Base-by-base conservation (phyloP, 805 yeast species). In the Yamadazyma insecticola region DNA sequence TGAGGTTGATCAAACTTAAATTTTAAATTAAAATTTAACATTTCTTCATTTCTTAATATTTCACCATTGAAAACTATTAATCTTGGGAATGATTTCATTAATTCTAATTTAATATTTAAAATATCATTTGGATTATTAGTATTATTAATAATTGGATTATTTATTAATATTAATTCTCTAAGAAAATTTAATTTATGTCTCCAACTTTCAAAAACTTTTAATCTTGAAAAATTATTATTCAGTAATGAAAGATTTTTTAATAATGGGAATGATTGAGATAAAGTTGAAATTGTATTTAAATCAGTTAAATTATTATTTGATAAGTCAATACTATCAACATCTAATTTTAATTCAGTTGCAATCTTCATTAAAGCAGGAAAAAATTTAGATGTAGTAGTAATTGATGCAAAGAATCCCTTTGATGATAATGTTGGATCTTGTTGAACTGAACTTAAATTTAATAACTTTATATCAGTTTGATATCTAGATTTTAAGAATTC, bases 281-380 rank as follows among this genome's bases (percentile, higher is more conserved):
- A 60, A 1, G 87, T 64, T 0, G 80, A 60, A 16, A 89, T 64
- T 16, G 71, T 56, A 18, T 57, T 49, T 22, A 85, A 67, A 47
- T 86, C 95, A 16, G 60, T 57, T 23, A 92, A 55, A 33, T 70
- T 68, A 53, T 63, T 92, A 28, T 45, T 43, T 4, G 89, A 74
- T 21, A 87, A 55, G 53, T 80, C 83, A 6, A 89, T 74, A 35
- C 87, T 79, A 18, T 78, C 81, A 4, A 88, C 81, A 16, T 74
- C 76, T n/a, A 65, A 39, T 34, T 64, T 63, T 31, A 58, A 40
- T 32, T 74, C 74, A 3, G 64, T 58, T 1, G 95, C 95, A 6
- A 90, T 57, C 51, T 81, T 84, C 82, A 90, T 76, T 42, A 92
- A 60, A 1, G 97, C 97, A 8, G 87, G 82, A 54, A 90, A 87